These are phyloP conservation scores for Boletus rubroflammeus DNA, from an alignment of 768 basidiomycete species.

Conservation along the genomic window DNA sequence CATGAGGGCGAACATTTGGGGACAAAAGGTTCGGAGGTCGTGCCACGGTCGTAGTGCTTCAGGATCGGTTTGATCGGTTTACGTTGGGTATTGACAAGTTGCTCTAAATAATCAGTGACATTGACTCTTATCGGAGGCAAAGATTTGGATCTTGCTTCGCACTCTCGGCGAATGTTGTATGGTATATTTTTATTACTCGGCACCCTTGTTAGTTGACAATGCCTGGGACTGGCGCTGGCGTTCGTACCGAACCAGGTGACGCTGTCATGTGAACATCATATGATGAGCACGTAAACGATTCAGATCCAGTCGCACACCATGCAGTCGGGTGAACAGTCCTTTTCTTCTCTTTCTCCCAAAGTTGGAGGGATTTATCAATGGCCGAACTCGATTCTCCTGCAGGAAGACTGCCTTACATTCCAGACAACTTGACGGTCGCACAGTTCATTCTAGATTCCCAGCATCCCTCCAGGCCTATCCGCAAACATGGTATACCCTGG, in stretches of 20 bases:
- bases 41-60: slow-evolving; percentile 11
- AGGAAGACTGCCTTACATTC: slow-evolving; percentile 31
- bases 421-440: slow-evolving; percentile 36
- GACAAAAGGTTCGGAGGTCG: neutral
- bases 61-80: neutral
- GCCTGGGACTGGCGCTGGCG: too few species aligned
- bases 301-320: neutral
- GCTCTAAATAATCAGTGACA: neutral
- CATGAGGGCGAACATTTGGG: neutral
- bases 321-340: too few species aligned
- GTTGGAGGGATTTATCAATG: slow-evolving; percentile 8
- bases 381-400: slow-evolving; percentile 30
- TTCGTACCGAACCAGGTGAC: neutral
- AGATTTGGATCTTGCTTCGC: too few species aligned
- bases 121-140: neutral
- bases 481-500: slow-evolving; percentile 32
- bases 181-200: too few species aligned
- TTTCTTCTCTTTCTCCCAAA: neutral
- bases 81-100: too few species aligned
- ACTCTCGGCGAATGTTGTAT: too few species aligned
- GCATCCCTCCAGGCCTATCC: slow-evolving; percentile 29
- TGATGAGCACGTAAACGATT: neutral
- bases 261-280: neutral
- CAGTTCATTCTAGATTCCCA: slow-evolving; percentile 38
- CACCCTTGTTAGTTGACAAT: too few species aligned